phyloP scores from a whole-genome alignment of 805 yeast species.

The Yamadazyma akitaensis region DNA sequence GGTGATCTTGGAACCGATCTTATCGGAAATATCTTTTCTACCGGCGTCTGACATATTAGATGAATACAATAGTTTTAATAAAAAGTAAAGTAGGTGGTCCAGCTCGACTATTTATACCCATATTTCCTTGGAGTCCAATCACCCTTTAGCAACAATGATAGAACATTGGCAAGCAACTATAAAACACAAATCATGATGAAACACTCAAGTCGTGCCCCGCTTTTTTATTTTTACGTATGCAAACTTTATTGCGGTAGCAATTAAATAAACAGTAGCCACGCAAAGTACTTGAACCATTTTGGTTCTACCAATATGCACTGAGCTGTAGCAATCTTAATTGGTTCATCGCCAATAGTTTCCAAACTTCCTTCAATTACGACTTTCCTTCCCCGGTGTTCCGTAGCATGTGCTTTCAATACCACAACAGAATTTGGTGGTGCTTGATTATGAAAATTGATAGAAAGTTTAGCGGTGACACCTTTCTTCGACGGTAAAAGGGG shows the following conservation, averaged over 20 bases:
- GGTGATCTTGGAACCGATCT: conserved; percentile 33
- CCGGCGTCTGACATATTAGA: conserved; percentile 40
- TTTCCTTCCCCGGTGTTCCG: conserved; percentile 71
- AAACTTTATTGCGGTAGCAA: background rate
- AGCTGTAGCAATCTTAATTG: conserved; percentile 54
- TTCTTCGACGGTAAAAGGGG: conserved; percentile 70
- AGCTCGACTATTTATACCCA: conserved; percentile 3
- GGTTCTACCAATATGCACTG: conserved; percentile 80
- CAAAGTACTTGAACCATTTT: conserved; percentile 74
- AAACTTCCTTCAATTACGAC: conserved; percentile 71
- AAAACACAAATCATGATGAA: background rate
- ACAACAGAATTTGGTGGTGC: conserved; percentile 62
- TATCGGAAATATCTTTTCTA: conserved; percentile 41
- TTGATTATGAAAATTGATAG: conserved; percentile 62
- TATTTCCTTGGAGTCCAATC: background rate
- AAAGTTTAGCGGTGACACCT: conserved; percentile 85
- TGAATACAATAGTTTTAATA: background rate
- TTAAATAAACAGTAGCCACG: conserved; percentile 27
- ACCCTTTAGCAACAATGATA: background rate
- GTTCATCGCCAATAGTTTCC: conserved; percentile 40
- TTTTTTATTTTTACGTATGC: no score
- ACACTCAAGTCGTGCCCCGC: background rate
- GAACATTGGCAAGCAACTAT: background rate
- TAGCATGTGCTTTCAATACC: conserved; percentile 64
- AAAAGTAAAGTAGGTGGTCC: background rate